These are phyloP conservation scores for Trametes gibbosa DNA, from an alignment of 768 basidiomycete genomes.

Conservation along the genomic window DNA sequence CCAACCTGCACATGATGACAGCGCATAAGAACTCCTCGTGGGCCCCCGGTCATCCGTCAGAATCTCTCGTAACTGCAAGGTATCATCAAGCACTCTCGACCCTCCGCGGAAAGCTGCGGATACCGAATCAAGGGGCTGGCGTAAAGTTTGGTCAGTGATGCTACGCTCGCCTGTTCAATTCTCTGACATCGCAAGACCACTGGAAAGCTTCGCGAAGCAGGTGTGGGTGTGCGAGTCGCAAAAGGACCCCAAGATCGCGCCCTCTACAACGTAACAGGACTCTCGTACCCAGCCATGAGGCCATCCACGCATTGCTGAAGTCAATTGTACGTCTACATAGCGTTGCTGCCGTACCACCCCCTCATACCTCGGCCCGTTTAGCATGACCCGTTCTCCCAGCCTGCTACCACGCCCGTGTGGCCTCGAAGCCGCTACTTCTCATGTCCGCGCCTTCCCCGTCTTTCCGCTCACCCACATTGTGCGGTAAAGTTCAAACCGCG, in stretches of 20 bases:
- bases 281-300: constrained; percentile 1
- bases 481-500: background rate
- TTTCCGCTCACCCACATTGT: background rate
- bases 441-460: background rate
- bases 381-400: background rate
- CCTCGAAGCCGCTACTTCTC: background rate
- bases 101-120: background rate
- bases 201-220: constrained; percentile 6
- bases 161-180: background rate
- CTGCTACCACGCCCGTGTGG: background rate
- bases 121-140: background rate
- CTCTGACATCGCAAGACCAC: background rate
- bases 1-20: constrained; percentile 1
- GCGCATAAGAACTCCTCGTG: background rate
- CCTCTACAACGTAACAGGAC: background rate
- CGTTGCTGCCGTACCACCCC: background rate
- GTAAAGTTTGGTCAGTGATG: background rate
- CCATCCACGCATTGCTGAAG: background rate
- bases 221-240: background rate
- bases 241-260: background rate
- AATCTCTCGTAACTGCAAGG: constrained; percentile 7
- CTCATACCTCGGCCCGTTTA: background rate
- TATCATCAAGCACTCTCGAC: constrained; percentile 2
- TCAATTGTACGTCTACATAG: background rate
- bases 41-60: background rate